Base-by-base conservation (phyloP, 2,329 filamentous ascomycete genomes). In the Cladosporium phlei region DNA sequence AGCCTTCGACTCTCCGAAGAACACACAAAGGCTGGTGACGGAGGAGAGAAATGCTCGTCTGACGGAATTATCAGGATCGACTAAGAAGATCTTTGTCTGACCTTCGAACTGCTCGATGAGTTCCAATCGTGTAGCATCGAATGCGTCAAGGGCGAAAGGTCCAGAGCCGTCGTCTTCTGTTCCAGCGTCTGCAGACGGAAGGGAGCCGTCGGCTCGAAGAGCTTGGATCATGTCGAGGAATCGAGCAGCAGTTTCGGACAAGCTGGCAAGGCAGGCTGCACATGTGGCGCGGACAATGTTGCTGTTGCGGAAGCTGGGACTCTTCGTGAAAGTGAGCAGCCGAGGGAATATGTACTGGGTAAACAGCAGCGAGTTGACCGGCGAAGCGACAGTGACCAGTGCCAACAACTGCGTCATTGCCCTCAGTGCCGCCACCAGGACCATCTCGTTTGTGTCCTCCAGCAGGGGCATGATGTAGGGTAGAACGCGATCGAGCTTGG, bases 211-310 rank as follows among this genome's bases (percentile, higher is more conserved):
- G 2, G 88, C 85, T 55, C 87, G 79, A 12, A 97, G 73, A 28
- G 89, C 88, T 54, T 93, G 88, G 14, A 94, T 87, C 78, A 95
- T 86, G 54, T 96, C 89, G 5, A 97, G 74, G 56, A 96, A 95
- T 19, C 82, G 79, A 20, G 85, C 81, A 0, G 93, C 90, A 3
- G 88, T 93, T 12, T 84, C 85, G 4, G 93, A 91, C 29, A 98
- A 75, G 35, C 85, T 93, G 2, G 91, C 89, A 19, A 98, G 76
- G 60, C 89, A 96, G 4, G 90, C 88, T 8, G 93, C 93, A 67
- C 97, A 97, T 0, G 90, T 93, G 38, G 89, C 88, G 49, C 93
- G 80, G 10, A 96, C 85, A 16, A 95, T 66, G 1, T 86, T 69
- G 45, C 78, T 75, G 24, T 59, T 55, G 22, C 58, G 57, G 37